phyloP scores from a whole-genome alignment of 148 eudicot genomes.

The Hydrangea macrophylla region DNA sequence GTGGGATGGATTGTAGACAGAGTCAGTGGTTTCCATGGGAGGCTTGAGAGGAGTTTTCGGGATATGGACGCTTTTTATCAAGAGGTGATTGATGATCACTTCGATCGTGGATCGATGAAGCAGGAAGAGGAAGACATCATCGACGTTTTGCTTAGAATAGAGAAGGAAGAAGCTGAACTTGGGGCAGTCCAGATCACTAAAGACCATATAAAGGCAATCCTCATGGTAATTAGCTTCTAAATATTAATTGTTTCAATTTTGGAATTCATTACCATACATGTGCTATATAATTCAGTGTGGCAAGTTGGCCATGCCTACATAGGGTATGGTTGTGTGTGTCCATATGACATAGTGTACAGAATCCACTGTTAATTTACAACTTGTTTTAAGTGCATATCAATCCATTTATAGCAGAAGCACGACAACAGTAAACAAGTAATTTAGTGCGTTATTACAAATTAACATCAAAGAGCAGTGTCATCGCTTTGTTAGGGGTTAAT shows the following conservation, averaged over 20 bases:
- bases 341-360: too few relatives aligned
- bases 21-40: neutral
- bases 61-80: neutral
- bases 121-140: neutral
- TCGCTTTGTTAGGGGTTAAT: too few relatives aligned
- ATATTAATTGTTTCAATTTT: neutral
- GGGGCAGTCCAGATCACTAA: neutral
- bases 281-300: too few relatives aligned
- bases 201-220: neutral
- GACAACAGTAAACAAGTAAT: too few relatives aligned
- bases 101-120: neutral
- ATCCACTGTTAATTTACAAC: too few relatives aligned
- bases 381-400: too few relatives aligned
- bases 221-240: neutral
- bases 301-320: too few relatives aligned
- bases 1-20: neutral
- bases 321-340: too few relatives aligned
- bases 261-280: too few relatives aligned
- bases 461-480: too few relatives aligned
- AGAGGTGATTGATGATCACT: neutral
- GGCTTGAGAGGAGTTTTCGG: neutral
- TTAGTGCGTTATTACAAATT: too few relatives aligned
- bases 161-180: neutral
- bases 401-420: too few relatives aligned
- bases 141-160: neutral